Evolutionary conservation across 192 early-diverging fungal species (phyloP).

Genomic region (Coemansia sp.): DNA sequence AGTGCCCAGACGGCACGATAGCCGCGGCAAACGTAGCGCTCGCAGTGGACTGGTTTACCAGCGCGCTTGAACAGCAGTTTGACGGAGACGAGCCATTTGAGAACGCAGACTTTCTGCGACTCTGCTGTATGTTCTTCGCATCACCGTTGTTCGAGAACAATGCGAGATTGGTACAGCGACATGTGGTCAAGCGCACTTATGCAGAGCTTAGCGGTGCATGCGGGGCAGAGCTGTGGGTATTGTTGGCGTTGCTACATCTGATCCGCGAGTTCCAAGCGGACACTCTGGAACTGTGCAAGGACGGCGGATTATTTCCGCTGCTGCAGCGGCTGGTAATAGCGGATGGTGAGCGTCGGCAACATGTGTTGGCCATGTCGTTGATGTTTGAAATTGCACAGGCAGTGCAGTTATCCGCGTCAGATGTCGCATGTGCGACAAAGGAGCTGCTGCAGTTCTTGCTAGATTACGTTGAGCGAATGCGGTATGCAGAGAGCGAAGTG

Average conservation of each 20-base stretch:
- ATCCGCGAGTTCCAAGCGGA: slow-evolving; percentile 46
- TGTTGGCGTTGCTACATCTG: slow-evolving; percentile 44
- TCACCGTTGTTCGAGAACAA: slow-evolving; percentile 54
- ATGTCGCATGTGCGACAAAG: slow-evolving; percentile 33
- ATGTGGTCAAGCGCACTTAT: slow-evolving; percentile 48
- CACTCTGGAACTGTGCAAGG: slow-evolving; percentile 43
- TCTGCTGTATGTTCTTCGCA: slow-evolving; percentile 54
- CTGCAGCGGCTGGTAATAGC: slow-evolving; percentile 34
- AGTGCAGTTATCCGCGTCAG: slow-evolving; percentile 36
- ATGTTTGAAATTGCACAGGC: slow-evolving; percentile 55
- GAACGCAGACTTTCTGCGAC: slow-evolving; percentile 45
- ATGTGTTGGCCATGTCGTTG: slow-evolving; percentile 52
- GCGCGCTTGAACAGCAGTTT: slow-evolving; percentile 41
- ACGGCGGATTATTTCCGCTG: slow-evolving; percentile 46
- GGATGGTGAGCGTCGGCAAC: slow-evolving; percentile 23
- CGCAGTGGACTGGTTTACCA: slow-evolving; percentile 49
- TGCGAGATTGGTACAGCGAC: slow-evolving; percentile 45
- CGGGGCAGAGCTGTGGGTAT: slow-evolving; percentile 36
- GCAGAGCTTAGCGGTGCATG: slow-evolving; percentile 41
- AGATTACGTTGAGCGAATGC: slow-evolving; percentile 52
- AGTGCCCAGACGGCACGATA: slow-evolving; percentile 8
- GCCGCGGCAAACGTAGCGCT: slow-evolving; percentile 49
- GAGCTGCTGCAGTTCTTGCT: slow-evolving; percentile 37
- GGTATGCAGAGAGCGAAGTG: slow-evolving; percentile 50
- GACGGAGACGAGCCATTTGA: slow-evolving; percentile 48